Percentiles rank a stretch among this genome's conserved stretches.
phyloP scores from a whole-genome alignment of 345 rosid genomes.

The Garcia nutans region DNA sequence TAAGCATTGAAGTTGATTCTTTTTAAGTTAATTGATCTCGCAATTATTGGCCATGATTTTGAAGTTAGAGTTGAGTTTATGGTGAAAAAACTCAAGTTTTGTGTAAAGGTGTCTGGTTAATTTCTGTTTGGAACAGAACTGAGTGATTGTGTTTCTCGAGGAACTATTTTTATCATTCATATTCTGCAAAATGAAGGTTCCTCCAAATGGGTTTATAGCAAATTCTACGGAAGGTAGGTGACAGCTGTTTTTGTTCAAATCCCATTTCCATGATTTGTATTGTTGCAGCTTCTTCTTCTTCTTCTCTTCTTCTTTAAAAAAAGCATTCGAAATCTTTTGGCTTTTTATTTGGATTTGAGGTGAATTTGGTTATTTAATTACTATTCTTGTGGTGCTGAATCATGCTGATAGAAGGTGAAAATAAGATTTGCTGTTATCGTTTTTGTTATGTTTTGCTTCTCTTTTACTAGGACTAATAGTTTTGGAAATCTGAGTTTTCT shows the following conservation, averaged over 20 bases:
- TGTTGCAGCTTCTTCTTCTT: background rate
- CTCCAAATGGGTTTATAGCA: slow-evolving; percentile 69
- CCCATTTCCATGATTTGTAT: background rate
- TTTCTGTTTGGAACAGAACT: slow-evolving; percentile 12
- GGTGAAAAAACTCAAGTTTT: slow-evolving; percentile 4
- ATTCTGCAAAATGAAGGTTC: slow-evolving; percentile 71
- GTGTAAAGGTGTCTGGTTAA: slow-evolving; percentile 6
- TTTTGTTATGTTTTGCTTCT: background rate
- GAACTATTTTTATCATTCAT: background rate
- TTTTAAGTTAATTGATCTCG: slow-evolving; percentile 15
- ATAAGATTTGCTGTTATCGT: background rate
- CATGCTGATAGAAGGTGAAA: background rate
- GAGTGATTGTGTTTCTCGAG: slow-evolving; percentile 22
- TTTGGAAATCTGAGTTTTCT: background rate
- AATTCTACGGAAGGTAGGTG: slow-evolving; percentile 70
- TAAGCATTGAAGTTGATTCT: background rate
- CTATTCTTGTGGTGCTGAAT: background rate
- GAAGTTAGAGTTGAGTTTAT: slow-evolving; percentile 15
- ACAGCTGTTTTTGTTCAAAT: slow-evolving; percentile 17
- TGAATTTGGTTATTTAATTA: slow-evolving; percentile 10
- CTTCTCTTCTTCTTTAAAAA: background rate
- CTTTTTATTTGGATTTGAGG: slow-evolving; percentile 9
- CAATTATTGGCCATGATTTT: slow-evolving; percentile 22
- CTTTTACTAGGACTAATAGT: background rate
- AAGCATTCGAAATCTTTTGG: background rate